These are phyloP conservation scores for Hypoxylon subgilvum DNA, from an alignment of 495 filamentous ascomycete genomes.

Conservation along the genomic window DNA sequence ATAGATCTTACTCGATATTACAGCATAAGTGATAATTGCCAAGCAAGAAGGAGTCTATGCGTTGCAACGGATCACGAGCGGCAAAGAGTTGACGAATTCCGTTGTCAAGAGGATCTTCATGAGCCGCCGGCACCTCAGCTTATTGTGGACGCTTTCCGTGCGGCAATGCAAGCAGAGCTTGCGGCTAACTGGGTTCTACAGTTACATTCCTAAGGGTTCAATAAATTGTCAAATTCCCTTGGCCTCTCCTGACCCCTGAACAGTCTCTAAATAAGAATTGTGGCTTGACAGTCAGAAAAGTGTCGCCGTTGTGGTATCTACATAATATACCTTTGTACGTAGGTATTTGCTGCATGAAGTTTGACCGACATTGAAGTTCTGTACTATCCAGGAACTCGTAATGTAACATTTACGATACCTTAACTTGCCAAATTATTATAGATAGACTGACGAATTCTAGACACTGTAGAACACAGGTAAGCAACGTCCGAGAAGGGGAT, in stretches of 20 bases:
- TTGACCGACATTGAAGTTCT: no score
- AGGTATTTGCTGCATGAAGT: no score
- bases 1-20: no score
- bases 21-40: no score
- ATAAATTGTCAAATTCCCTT: constrained; percentile 21
- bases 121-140: constrained; percentile 21
- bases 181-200: constrained; percentile 20
- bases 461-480: no score
- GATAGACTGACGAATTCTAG: no score
- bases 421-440: no score
- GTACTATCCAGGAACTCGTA: no score
- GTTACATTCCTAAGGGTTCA: constrained; percentile 21
- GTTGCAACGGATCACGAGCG: constrained; percentile 7
- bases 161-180: constrained; percentile 30
- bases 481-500: no score
- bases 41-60: no score
- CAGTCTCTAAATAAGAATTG: neutral
- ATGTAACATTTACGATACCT: no score
- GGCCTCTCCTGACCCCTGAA: constrained; percentile 10
- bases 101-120: constrained; percentile 34
- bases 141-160: constrained; percentile 16
- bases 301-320: neutral
- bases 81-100: constrained; percentile 2
- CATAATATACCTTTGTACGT: no score
- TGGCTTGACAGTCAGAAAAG: constrained; percentile 16